Evolutionary conservation across 345 rosid species (phyloP), one percentile per base, ranked within the genome.

Genomic region (Diplotaxis tenuifolia): DNA sequence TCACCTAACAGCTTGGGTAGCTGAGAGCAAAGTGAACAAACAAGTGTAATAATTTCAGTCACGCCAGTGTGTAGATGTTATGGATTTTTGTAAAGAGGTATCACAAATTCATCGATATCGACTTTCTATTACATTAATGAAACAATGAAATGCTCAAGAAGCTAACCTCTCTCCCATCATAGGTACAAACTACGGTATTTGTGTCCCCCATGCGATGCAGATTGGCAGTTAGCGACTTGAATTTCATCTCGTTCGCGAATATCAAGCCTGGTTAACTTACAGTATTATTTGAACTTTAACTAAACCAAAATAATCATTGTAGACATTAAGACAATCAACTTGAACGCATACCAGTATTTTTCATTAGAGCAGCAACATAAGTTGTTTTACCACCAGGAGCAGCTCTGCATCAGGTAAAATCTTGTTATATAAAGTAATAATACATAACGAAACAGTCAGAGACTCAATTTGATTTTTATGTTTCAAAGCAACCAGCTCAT

Each of bases 371-470:
- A 9, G 96, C 92, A 68, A 90, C 25, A 47, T 88, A 85, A 4
- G 96, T 88, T 42, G 96, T 90, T 81, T 90, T 90, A 66, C 94
- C 96, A 54, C 98, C 98, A 60, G 98, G 97, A 34, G 98, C 96
- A 65, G 98, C 98, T 75, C 97, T 93, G 84, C 78, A 80, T 69
- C 16, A 21, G 5, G 45, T 38, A 38, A 38, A 38, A 38, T 38
- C 45, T 38, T 38, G 45, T 38, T 38, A 38, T 38, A 38, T n/a
- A n/a, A 38, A 38, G n/a, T 38, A 4, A 38, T 32, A 32, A n/a
- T 38, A 15, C 45, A 11, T 38, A 38, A 38, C 45, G 45, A 12
- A 32, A 38, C 45, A 11, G 45, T 38, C 45, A 3, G 45, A 38
- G n/a, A 38, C 45, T 38, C 4, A 28, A 28, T 28, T 28, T 28